Evolutionary conservation across 2,329 filamentous ascomycete species (phyloP).

Genomic region (Malbranchea cinnamomea): DNA sequence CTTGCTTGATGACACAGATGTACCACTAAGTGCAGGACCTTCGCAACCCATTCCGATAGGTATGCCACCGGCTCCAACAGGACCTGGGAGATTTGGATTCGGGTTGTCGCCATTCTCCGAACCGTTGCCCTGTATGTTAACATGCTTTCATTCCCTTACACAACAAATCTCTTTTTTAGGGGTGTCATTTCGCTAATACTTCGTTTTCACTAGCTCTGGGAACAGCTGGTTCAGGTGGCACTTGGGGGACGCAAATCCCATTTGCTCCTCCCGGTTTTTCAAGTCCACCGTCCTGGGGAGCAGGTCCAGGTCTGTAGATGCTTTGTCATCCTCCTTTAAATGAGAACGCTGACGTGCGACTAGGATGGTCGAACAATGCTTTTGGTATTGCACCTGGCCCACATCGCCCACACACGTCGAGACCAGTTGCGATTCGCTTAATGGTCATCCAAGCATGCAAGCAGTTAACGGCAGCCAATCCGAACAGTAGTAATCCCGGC

Average conservation of each 20-base stretch:
- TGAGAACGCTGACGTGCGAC: slow-evolving; percentile 12
- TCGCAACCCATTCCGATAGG: slow-evolving; percentile 26
- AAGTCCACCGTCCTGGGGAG: slow-evolving; percentile 23
- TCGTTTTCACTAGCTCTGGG: slow-evolving; percentile 19
- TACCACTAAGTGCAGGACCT: slow-evolving; percentile 40
- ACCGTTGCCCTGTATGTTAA: slow-evolving; percentile 25
- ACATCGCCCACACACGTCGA: slow-evolving; percentile 41
- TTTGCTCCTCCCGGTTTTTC: slow-evolving; percentile 26
- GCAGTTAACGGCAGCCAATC: slow-evolving; percentile 33
- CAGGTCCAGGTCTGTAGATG: slow-evolving; percentile 19
- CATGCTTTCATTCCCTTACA: slow-evolving; percentile 4
- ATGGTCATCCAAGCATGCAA: slow-evolving; percentile 70
- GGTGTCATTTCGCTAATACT: slow-evolving; percentile 6
- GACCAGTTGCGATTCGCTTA: slow-evolving; percentile 54
- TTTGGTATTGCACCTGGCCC: slow-evolving; percentile 35
- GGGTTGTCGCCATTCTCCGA: slow-evolving; percentile 28
- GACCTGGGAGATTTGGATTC: slow-evolving; percentile 28
- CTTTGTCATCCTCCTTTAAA: slow-evolving; percentile 5
- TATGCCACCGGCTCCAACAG: slow-evolving; percentile 33
- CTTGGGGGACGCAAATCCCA: slow-evolving; percentile 22
- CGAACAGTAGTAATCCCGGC: slow-evolving; percentile 35
- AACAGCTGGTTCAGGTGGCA: slow-evolving; percentile 15
- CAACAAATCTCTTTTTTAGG: slow-evolving; percentile 1
- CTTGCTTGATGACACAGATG: slow-evolving; percentile 60
- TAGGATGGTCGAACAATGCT: slow-evolving; percentile 32